These are phyloP conservation scores for Colletotrichum sublineola DNA, from an alignment of 2,329 filamentous ascomycete species.

Conservation along the genomic window DNA sequence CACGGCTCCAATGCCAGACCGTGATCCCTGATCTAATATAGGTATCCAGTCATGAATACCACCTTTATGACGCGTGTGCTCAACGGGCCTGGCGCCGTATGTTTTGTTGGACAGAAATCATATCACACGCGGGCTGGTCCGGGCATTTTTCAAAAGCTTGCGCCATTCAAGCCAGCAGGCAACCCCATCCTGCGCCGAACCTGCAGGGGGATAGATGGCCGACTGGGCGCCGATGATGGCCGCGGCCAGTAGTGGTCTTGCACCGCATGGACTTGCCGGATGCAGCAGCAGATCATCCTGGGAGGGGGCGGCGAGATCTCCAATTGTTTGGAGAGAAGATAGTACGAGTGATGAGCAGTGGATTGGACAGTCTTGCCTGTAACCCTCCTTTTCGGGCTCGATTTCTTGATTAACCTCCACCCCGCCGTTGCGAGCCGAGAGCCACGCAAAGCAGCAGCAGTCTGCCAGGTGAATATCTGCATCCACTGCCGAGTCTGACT, in stretches of 20 bases:
- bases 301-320: conserved; percentile 16
- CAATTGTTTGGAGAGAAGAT: conserved; percentile 24
- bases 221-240: conserved; percentile 1
- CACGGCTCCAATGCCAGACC: neutral
- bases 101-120: neutral
- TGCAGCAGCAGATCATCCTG: neutral
- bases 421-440: conserved; percentile 4
- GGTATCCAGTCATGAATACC: no score
- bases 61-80: neutral
- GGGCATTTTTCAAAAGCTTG: neutral
- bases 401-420: neutral
- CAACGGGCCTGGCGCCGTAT: neutral
- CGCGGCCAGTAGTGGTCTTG: conserved; percentile 14
- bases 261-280: conserved; percentile 37
- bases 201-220: neutral
- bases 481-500: neutral
- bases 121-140: neutral
- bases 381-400: conserved; percentile 15
- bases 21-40: neutral
- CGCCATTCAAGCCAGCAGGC: neutral
- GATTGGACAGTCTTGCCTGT: conserved; percentile 1
- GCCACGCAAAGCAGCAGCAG: neutral
- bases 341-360: neutral
- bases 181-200: neutral
- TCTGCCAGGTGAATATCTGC: conserved; percentile 3